Conservation (phyloP, 371 early-diverging fungal genomes). For the Paraphysoderma sedebokerense region DNA sequence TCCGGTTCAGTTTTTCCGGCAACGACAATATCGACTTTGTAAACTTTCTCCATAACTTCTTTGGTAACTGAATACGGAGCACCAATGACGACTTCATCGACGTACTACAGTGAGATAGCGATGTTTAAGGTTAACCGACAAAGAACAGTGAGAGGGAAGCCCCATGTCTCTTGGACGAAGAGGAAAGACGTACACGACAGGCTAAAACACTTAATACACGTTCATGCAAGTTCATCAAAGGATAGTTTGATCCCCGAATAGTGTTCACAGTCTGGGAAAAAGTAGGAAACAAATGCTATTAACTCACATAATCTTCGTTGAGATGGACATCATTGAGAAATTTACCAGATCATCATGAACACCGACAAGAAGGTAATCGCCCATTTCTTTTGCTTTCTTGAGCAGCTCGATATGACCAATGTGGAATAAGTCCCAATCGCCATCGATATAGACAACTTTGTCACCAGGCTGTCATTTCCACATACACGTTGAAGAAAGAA, state of each 20-base stretch:
- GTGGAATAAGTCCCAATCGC: slow-evolving; percentile 94
- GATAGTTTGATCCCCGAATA: slow-evolving; percentile 72
- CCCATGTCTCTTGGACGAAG: too few species aligned
- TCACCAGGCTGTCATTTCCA: too few species aligned
- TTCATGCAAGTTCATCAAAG: slow-evolving; percentile 87
- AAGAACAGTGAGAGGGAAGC: too few species aligned
- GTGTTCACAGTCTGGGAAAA: slow-evolving; percentile 66
- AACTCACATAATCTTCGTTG: too few species aligned
- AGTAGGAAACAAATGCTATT: too few species aligned
- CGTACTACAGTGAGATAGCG: slow-evolving; percentile 57
- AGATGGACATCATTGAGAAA: too few species aligned
- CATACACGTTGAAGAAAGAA: too few species aligned
- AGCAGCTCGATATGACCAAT: slow-evolving; percentile 89
- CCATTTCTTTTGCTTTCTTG: slow-evolving; percentile 62
- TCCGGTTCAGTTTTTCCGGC: slow-evolving; percentile 52
- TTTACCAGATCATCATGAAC: slow-evolving; percentile 91
- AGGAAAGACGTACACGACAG: slow-evolving; percentile 44
- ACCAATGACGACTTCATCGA: slow-evolving; percentile 81
- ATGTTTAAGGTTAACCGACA: too few species aligned
- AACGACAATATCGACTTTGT: slow-evolving; percentile 59
- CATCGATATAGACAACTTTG: slow-evolving; percentile 80
- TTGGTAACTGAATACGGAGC: slow-evolving; percentile 70
- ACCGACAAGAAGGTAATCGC: slow-evolving; percentile 84
- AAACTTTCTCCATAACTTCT: slow-evolving; percentile 62
- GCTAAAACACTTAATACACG: slow-evolving; percentile 72